These are phyloP conservation scores for Alternaria infectoria DNA, from an alignment of 2,329 filamentous ascomycete species.

Conservation along the genomic window DNA sequence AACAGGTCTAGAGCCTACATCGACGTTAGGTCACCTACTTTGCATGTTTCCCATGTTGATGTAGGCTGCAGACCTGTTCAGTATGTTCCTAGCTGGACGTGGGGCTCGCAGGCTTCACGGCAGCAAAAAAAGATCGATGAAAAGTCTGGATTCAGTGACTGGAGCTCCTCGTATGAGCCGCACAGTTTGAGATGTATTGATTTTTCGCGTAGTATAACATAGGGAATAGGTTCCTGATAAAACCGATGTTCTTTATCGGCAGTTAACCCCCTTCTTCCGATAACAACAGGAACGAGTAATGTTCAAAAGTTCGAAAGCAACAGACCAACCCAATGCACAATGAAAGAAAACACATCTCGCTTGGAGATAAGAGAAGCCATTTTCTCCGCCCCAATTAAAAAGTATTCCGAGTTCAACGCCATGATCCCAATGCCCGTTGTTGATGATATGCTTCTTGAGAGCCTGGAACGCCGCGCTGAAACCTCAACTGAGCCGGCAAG, in stretches of 20 bases:
- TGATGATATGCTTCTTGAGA: neutral
- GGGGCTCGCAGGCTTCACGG: neutral
- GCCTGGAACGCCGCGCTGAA: constrained; percentile 5
- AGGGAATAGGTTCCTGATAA: neutral
- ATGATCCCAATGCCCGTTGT: neutral
- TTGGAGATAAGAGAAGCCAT: neutral
- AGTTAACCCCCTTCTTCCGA: neutral
- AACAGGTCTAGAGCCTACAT: neutral
- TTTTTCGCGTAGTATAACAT: neutral
- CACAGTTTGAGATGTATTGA: neutral
- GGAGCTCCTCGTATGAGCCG: neutral
- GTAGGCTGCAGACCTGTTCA: no score
- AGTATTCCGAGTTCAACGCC: neutral
- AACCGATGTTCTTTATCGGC: neutral
- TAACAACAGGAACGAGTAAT: neutral
- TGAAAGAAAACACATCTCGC: neutral
- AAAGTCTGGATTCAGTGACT: neutral
- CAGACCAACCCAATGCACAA: neutral
- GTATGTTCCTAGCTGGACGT: no score
- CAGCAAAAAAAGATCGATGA: neutral
- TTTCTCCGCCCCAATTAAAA: neutral
- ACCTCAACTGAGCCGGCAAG: neutral
- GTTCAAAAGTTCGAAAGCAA: neutral
- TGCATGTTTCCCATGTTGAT: no score
- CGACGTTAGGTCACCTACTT: no score